phyloP scores from a whole-genome alignment of 495 filamentous ascomycete species.

The Bryoglossum gracile region DNA sequence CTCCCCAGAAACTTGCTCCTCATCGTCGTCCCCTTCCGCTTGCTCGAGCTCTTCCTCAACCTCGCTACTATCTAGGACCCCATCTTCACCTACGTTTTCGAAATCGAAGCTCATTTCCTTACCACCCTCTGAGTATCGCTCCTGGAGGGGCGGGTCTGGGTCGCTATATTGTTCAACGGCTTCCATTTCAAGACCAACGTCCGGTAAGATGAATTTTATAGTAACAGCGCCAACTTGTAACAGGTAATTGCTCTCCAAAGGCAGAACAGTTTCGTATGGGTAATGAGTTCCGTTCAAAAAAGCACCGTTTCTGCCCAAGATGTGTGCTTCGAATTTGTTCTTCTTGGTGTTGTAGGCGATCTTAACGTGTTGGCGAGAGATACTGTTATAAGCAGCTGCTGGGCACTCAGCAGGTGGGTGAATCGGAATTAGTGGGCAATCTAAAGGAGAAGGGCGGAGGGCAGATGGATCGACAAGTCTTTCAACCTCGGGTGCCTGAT shows the following conservation, averaged over 20 bases:
- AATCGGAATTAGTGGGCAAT: conserved; percentile 72
- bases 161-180: no score
- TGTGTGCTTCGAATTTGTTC: conserved; percentile 68
- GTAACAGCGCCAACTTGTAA: conserved; percentile 76
- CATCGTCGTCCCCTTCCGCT: conserved; percentile 25
- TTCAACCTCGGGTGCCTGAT: conserved; percentile 43
- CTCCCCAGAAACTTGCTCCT: conserved; percentile 9
- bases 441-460: conserved; percentile 49
- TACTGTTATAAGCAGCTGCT: conserved; percentile 57
- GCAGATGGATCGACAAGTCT: conserved; percentile 42
- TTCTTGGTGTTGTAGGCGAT: conserved; percentile 73
- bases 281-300: conserved; percentile 73
- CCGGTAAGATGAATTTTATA: conserved; percentile 67
- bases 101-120: conserved; percentile 59
- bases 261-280: conserved; percentile 50
- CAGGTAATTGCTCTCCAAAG: conserved; percentile 61
- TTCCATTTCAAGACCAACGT: conserved; percentile 33
- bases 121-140: conserved; percentile 43
- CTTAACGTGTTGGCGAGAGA: conserved; percentile 79
- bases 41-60: conserved; percentile 25
- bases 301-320: conserved; percentile 79
- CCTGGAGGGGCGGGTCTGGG: conserved; percentile 21
- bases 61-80: conserved; percentile 31
- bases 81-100: conserved; percentile 50
- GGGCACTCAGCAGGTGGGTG: conserved; percentile 60